A percentile compares a stretch with the other conserved stretches of the same genome.
These are phyloP conservation scores for Monilinia fructicola DNA, from an alignment of 2,329 filamentous ascomycete species.

Conservation along the genomic window DNA sequence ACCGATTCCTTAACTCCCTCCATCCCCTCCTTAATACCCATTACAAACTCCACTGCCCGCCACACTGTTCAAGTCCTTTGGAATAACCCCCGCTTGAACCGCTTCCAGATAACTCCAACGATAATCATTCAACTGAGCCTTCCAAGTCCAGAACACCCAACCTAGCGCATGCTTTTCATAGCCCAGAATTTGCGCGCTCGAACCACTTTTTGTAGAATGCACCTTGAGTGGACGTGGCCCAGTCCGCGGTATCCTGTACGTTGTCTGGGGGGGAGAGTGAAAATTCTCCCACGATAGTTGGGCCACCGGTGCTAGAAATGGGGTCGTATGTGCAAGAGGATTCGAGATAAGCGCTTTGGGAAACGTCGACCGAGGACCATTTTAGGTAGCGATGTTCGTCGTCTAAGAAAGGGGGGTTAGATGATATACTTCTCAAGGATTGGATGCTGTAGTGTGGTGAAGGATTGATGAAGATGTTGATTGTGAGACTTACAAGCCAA, in stretches of 20 bases:
- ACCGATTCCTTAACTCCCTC: too few relatives aligned
- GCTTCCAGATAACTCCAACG: slow-evolving; percentile 51
- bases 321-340: slow-evolving; percentile 52
- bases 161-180: slow-evolving; percentile 53
- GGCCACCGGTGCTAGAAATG: slow-evolving; percentile 41
- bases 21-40: neutral
- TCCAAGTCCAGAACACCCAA: slow-evolving; percentile 64
- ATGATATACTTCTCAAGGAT: neutral
- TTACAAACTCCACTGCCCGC: slow-evolving; percentile 18
- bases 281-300: slow-evolving; percentile 60
- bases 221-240: slow-evolving; percentile 44
- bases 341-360: slow-evolving; percentile 51
- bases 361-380: slow-evolving; percentile 47
- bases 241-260: slow-evolving; percentile 48
- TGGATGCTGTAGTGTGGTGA: neutral
- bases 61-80: slow-evolving; percentile 27
- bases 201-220: slow-evolving; percentile 58
- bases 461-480: neutral
- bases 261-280: slow-evolving; percentile 52
- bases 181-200: slow-evolving; percentile 53
- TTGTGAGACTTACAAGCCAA: slow-evolving; percentile 47
- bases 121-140: slow-evolving; percentile 50
- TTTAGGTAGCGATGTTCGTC: slow-evolving; percentile 55
- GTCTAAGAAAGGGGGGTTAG: slow-evolving; percentile 7
- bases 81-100: slow-evolving; percentile 44